These are phyloP conservation scores for Bipolaris oryzae DNA, from an alignment of 2,329 filamentous ascomycete genomes.

Conservation along the genomic window DNA sequence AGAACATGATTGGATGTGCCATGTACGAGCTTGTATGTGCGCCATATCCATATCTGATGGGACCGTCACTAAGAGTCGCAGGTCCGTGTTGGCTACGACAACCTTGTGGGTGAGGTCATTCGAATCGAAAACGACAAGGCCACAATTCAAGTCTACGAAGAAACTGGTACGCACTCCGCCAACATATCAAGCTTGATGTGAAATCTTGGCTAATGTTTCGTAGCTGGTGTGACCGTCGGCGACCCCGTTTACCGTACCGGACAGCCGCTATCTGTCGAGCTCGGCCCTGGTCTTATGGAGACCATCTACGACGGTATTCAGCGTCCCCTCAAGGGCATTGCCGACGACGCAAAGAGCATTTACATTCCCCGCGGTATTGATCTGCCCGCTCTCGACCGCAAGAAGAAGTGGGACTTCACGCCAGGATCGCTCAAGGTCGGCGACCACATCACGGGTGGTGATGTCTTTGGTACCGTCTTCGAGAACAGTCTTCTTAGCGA, in stretches of 20 bases:
- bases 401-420: conserved; percentile 96
- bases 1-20: conserved; percentile 98
- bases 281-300: conserved; percentile 95
- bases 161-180: conserved; percentile 72
- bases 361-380: conserved; percentile 97
- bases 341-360: conserved; percentile 79
- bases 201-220: conserved; percentile 25
- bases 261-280: conserved; percentile 96
- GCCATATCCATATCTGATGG: neutral
- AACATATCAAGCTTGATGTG: neutral
- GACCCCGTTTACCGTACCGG: conserved; percentile 89
- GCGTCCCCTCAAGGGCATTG: conserved; percentile 86
- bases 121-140: conserved; percentile 94
- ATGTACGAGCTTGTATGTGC: conserved; percentile 94
- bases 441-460: conserved; percentile 94
- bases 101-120: conserved; percentile 96
- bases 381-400: conserved; percentile 83
- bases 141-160: conserved; percentile 98
- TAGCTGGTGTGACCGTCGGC: conserved; percentile 92
- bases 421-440: conserved; percentile 86
- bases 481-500: conserved; percentile 95
- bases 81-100: conserved; percentile 91
- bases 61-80: conserved; percentile 45
- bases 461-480: conserved; percentile 92
- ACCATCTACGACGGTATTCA: conserved; percentile 99